These are phyloP conservation scores for Podaxis carcinomalis DNA, from an alignment of 768 basidiomycete species.

Conservation along the genomic window DNA sequence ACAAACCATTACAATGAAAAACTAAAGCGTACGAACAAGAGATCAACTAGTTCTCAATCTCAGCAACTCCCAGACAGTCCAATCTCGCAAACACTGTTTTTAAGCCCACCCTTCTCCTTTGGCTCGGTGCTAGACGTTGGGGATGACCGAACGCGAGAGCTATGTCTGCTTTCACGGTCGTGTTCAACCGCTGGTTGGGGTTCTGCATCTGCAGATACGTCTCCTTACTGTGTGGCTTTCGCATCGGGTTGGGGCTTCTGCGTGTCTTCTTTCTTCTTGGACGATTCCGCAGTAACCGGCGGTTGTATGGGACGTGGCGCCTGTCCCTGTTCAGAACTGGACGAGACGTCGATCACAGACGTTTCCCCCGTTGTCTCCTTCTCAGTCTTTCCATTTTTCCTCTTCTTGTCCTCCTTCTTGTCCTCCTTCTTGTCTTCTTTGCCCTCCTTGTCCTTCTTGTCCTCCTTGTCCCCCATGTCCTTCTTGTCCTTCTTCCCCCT, in stretches of 20 bases:
- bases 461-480: neutral
- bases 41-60: slow-evolving; percentile 1
- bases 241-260: neutral
- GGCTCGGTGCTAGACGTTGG: neutral
- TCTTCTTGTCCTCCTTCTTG: neutral
- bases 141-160: neutral
- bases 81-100: neutral
- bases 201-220: neutral
- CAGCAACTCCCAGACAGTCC: neutral
- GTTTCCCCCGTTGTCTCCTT: neutral
- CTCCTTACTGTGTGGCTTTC: neutral
- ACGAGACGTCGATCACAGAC: neutral
- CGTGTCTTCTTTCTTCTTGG: neutral
- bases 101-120: neutral
- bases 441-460: neutral
- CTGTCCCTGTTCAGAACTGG: neutral
- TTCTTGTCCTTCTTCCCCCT: neutral
- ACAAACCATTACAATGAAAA: neutral
- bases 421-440: neutral
- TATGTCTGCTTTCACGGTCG: neutral
- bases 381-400: neutral
- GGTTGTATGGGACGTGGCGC: neutral
- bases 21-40: neutral
- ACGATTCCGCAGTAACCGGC: neutral
- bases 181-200: neutral